phyloP scores from a whole-genome alignment of 352 stramenopile genomes.

The Phytophthora constricta region DNA sequence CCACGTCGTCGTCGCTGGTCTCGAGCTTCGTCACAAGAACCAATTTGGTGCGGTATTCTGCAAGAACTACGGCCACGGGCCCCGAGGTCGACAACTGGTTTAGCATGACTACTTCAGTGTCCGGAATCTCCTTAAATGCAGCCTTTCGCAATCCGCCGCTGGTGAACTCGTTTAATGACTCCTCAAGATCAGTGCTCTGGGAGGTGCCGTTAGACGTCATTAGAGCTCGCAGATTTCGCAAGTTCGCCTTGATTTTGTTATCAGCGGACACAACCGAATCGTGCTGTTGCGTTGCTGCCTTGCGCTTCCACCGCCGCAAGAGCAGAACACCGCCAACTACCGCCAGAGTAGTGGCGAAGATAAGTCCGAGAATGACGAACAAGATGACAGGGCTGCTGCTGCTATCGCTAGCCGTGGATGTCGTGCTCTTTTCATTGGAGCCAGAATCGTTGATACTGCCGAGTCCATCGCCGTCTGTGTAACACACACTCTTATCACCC shows the following conservation, averaged over 20 bases:
- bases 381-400: slow-evolving; percentile 33
- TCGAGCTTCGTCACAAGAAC: slow-evolving; percentile 68
- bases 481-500: slow-evolving; percentile 58
- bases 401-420: slow-evolving; percentile 32
- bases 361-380: slow-evolving; percentile 53
- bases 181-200: slow-evolving; percentile 37
- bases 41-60: slow-evolving; percentile 51
- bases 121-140: slow-evolving; percentile 64
- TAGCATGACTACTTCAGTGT: slow-evolving; percentile 43
- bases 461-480: slow-evolving; percentile 48
- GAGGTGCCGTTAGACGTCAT: slow-evolving; percentile 29
- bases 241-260: slow-evolving; percentile 53
- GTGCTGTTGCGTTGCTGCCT: slow-evolving; percentile 42
- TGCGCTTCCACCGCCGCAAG: slow-evolving; percentile 65
- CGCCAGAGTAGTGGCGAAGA: slow-evolving; percentile 46
- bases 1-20: slow-evolving; percentile 59
- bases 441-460: slow-evolving; percentile 45
- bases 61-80: slow-evolving; percentile 53
- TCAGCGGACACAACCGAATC: slow-evolving; percentile 31
- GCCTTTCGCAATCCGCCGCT: slow-evolving; percentile 58
- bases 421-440: slow-evolving; percentile 39
- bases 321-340: slow-evolving; percentile 63
- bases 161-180: slow-evolving; percentile 47
- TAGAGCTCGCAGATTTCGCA: slow-evolving; percentile 41
- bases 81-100: slow-evolving; percentile 52